Evolutionary conservation across 345 rosid genomes (phyloP).

Genomic region (Conringia planisiliqua): DNA sequence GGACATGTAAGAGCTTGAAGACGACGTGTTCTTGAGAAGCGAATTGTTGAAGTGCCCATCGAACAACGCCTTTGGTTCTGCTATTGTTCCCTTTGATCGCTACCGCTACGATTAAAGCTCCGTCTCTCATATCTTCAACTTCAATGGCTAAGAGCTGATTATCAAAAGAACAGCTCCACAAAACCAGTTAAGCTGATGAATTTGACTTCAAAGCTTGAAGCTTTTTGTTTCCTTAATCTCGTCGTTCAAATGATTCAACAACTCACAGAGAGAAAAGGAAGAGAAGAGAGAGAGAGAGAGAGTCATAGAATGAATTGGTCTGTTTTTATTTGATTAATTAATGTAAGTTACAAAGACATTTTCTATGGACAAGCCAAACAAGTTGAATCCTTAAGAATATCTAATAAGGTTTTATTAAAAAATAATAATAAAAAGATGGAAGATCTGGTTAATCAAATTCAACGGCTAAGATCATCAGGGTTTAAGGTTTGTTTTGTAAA

Average conservation of each 20-base stretch:
- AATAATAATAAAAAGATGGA: background rate
- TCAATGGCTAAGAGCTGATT: slow-evolving; percentile 20
- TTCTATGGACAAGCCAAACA: slow-evolving; percentile 18
- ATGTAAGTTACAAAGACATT: slow-evolving; percentile 19
- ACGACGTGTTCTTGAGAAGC: slow-evolving; percentile 49
- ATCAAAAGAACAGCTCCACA: too few relatives aligned
- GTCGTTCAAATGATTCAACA: background rate
- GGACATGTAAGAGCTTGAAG: slow-evolving; percentile 77
- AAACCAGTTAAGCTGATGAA: too few relatives aligned
- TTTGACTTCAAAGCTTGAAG: slow-evolving; percentile 12
- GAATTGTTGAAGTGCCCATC: slow-evolving; percentile 57
- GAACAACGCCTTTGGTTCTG: slow-evolving; percentile 51
- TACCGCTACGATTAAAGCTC: slow-evolving; percentile 51
- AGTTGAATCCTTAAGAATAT: slow-evolving; percentile 22
- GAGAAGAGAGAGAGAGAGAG: background rate
- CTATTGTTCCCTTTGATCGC: slow-evolving; percentile 63
- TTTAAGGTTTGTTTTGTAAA: background rate
- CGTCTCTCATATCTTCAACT: slow-evolving; percentile 28
- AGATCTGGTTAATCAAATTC: background rate
- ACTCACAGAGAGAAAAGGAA: background rate
- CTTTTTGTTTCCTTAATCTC: slow-evolving; percentile 16
- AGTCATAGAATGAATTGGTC: slow-evolving; percentile 22
- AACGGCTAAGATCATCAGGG: slow-evolving; percentile 18
- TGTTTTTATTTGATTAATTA: slow-evolving; percentile 1
- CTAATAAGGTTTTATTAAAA: background rate